Conservation (phyloP, 2,329 filamentous ascomycete genomes). For the Aspergillus brunneoviolaceus region DNA sequence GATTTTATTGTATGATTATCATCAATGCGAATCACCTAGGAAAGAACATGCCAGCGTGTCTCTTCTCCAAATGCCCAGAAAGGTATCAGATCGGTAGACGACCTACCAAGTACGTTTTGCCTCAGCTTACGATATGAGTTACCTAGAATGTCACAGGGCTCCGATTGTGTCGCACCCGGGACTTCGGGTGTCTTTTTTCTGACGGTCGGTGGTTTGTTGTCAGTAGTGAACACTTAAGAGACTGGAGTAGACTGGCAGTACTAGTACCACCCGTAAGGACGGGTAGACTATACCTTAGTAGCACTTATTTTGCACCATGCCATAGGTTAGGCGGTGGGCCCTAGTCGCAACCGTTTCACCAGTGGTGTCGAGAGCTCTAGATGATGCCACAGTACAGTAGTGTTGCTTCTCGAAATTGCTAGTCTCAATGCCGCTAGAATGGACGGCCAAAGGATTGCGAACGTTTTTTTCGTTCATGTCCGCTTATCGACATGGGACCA, state of each 20-base stretch:
- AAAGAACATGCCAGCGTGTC: neutral
- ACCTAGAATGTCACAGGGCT: constrained; percentile 8
- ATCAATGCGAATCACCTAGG: neutral
- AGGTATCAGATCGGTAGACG: neutral
- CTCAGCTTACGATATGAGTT: constrained; percentile 6
- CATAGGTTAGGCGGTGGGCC: constrained; percentile 16
- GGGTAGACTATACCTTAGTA: constrained; percentile 1
- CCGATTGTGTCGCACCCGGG: neutral
- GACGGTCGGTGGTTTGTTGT: neutral
- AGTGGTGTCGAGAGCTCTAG: constrained; percentile 7
- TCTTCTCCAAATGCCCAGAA: neutral
- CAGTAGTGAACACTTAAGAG: too few species aligned
- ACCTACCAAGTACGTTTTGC: neutral
- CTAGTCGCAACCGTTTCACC: constrained; percentile 16
- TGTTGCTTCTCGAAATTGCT: constrained; percentile 11
- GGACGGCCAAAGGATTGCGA: neutral
- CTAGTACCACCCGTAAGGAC: constrained; percentile 2
- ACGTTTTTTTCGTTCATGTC: constrained; percentile 8
- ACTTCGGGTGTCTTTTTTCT: neutral
- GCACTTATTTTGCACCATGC: constrained; percentile 13
- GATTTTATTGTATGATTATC: neutral
- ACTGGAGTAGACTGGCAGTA: too few species aligned
- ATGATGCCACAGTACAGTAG: constrained; percentile 5
- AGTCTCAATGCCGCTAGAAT: neutral
- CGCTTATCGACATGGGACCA: constrained; percentile 1